phyloP scores from a whole-genome alignment of 768 basidiomycete species.

The Serpula lacrymans region DNA sequence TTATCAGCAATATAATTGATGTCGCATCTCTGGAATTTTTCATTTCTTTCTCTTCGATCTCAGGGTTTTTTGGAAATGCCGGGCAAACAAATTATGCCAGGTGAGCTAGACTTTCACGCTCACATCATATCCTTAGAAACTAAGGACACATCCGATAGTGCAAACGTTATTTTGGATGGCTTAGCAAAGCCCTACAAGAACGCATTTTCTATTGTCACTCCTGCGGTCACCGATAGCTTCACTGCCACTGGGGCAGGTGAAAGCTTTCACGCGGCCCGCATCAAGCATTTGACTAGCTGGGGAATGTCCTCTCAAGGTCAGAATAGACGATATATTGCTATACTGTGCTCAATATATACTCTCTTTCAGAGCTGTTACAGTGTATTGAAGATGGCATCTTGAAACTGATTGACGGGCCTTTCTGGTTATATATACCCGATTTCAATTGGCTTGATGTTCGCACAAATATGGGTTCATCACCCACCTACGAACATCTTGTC shows the following conservation, averaged over 20 bases:
- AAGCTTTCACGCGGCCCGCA: slow-evolving; percentile 6
- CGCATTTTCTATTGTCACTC: slow-evolving; percentile 30
- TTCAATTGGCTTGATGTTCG: slow-evolving; percentile 27
- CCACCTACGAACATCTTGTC: slow-evolving; percentile 19
- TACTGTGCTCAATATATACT: too few relatives aligned
- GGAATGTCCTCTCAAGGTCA: slow-evolving; percentile 14
- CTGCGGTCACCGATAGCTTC: slow-evolving; percentile 27
- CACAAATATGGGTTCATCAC: slow-evolving; percentile 16
- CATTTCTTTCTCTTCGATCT: slow-evolving; percentile 30
- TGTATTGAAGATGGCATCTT: slow-evolving; percentile 32
- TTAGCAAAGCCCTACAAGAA: slow-evolving; percentile 22
- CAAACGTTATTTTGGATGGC: slow-evolving; percentile 30
- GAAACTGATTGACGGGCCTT: slow-evolving; percentile 19
- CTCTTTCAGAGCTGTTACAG: slow-evolving; percentile 20
- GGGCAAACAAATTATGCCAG: slow-evolving; percentile 39
- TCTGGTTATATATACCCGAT: slow-evolving; percentile 30
- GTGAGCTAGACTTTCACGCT: slow-evolving; percentile 11
- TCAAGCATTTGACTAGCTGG: slow-evolving; percentile 5
- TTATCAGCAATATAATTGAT: too few relatives aligned
- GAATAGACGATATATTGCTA: neutral
- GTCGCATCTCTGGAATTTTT: too few relatives aligned
- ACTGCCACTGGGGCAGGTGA: slow-evolving; percentile 5
- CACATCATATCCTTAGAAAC: neutral
- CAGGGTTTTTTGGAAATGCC: slow-evolving; percentile 28
- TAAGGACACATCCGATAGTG: slow-evolving; percentile 16